phyloP scores from a whole-genome alignment of 2,329 filamentous ascomycete species.

The Dothistroma pini region DNA sequence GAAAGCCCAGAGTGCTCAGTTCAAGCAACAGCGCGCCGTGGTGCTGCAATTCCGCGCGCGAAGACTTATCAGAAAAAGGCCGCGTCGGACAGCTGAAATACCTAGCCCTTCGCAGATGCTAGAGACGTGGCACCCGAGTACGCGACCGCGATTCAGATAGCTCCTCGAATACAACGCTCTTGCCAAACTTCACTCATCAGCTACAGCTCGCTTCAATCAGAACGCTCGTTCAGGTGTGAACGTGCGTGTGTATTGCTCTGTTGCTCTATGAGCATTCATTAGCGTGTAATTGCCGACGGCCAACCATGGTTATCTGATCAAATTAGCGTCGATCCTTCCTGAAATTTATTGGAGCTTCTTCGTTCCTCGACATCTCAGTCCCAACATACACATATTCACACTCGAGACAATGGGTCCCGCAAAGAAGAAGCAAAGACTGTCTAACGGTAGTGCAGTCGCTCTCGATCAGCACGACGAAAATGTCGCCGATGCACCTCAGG shows the following conservation, averaged over 20 bases:
- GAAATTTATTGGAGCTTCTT: background rate
- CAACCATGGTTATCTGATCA: background rate
- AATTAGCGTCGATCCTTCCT: background rate
- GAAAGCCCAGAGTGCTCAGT: background rate
- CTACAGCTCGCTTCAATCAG: no score
- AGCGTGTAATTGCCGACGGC: background rate
- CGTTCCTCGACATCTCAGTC: background rate
- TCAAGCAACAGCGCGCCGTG: no score
- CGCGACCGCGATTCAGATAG: no score
- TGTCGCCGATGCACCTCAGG: background rate
- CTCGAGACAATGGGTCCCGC: constrained; percentile 28
- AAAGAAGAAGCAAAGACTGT: constrained; percentile 32
- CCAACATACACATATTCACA: background rate
- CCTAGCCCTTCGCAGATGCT: no score
- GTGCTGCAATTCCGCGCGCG: no score
- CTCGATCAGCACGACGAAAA: constrained; percentile 15
- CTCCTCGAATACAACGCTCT: no score
- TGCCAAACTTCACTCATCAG: no score
- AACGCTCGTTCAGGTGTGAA: no score
- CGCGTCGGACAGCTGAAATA: no score
- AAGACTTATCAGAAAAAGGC: no score
- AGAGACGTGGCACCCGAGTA: no score
- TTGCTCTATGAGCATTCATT: background rate
- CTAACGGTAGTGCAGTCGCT: constrained; percentile 26
- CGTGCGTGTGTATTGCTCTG: no score